Evolutionary conservation across 225 moss, liverwort and hornwort species (phyloP).

Genomic region (Ulota crispa): DNA sequence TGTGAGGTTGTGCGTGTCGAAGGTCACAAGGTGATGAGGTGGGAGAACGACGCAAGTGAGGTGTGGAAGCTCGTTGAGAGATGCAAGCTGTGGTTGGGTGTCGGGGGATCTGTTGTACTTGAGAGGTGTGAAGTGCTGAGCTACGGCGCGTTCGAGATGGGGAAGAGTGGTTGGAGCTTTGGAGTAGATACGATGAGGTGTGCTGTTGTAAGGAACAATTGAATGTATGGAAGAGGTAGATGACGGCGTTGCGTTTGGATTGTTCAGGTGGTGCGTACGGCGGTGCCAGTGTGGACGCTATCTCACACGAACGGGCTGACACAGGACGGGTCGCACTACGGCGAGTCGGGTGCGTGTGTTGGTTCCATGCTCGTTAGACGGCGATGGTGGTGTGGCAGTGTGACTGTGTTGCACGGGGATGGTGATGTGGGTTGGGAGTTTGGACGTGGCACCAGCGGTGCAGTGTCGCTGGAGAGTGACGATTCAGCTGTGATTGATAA

Average conservation of each 20-base stretch:
- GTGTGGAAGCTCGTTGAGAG: background rate
- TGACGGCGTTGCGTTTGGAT: background rate
- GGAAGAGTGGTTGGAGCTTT: background rate
- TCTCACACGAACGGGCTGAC: slow-evolving; percentile 76
- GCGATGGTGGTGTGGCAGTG: background rate
- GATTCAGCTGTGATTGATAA: background rate
- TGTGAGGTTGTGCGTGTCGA: background rate
- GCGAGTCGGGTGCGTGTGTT: slow-evolving; percentile 63
- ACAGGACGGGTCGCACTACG: slow-evolving; percentile 77
- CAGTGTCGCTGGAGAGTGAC: background rate
- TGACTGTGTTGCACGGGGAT: background rate
- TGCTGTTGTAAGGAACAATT: background rate
- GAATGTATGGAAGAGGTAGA: background rate
- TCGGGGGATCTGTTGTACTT: too few species aligned
- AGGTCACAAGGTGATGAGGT: background rate
- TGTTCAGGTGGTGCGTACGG: slow-evolving; percentile 77
- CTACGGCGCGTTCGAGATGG: background rate
- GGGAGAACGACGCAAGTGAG: background rate
- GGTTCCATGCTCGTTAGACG: background rate
- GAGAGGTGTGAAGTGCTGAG: background rate
- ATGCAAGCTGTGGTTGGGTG: too few species aligned
- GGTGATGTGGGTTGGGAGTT: background rate
- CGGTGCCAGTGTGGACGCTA: slow-evolving; percentile 87
- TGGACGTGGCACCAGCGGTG: background rate
- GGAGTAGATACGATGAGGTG: background rate